These are phyloP conservation scores for Suillus fuscotomentosus DNA, from an alignment of 768 basidiomycete genomes.

Conservation along the genomic window DNA sequence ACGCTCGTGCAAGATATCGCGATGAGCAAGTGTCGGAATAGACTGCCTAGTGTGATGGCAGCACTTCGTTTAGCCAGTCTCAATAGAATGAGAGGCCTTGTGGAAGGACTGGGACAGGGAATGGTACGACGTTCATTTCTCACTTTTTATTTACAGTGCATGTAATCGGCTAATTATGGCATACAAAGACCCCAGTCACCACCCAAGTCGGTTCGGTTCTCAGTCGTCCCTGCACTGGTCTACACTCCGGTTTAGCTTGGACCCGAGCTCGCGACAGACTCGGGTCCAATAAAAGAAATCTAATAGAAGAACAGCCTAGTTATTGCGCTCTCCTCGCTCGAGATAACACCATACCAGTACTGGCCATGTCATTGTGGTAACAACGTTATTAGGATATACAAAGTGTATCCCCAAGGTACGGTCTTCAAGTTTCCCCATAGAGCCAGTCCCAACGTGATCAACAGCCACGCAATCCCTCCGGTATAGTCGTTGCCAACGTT, in stretches of 20 bases:
- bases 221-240: background rate
- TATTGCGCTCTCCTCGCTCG: background rate
- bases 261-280: background rate
- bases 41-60: background rate
- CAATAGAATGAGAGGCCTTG: background rate
- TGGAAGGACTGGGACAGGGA: conserved; percentile 1
- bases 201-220: background rate
- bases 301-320: background rate
- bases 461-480: no score
- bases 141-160: conserved; percentile 24
- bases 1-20: background rate
- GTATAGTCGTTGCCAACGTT: background rate
- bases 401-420: no score
- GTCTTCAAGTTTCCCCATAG: no score
- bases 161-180: conserved; percentile 19
- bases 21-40: background rate
- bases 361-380: no score
- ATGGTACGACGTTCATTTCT: conserved; percentile 20
- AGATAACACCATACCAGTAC: background rate
- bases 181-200: conserved; percentile 26
- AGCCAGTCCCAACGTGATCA: background rate
- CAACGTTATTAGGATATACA: no score
- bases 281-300: background rate
- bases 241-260: background rate
- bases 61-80: background rate